Conservation (phyloP, 2,329 filamentous ascomycete species). For the Fusarium albidum region DNA sequence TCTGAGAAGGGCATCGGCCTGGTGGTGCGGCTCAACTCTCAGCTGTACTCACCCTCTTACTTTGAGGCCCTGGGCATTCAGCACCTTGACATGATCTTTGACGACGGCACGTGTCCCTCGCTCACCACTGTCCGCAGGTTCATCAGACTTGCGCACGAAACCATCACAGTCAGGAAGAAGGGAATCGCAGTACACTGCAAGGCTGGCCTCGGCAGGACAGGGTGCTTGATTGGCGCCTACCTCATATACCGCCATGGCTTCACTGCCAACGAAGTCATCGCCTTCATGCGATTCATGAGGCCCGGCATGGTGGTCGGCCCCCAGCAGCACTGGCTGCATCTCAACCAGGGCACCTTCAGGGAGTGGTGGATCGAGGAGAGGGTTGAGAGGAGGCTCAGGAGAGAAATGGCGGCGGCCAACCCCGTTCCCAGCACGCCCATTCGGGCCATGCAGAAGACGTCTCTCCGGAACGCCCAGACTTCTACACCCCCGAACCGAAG, state of each 20-base stretch:
- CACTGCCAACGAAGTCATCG: constrained; percentile 95
- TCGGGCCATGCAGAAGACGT: constrained; percentile 67
- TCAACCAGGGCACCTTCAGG: constrained; percentile 96
- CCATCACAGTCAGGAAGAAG: constrained; percentile 89
- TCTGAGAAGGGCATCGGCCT: constrained; percentile 86
- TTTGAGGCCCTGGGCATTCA: constrained; percentile 95
- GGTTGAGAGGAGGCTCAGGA: constrained; percentile 72
- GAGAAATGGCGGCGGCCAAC: constrained; percentile 62
- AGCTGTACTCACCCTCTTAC: constrained; percentile 95
- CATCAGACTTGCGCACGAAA: constrained; percentile 92
- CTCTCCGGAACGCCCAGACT: constrained; percentile 70
- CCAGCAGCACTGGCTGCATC: constrained; percentile 97
- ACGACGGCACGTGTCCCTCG: constrained; percentile 94
- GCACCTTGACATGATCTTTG: constrained; percentile 99
- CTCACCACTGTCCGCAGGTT: constrained; percentile 92
- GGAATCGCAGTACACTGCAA: constrained; percentile 99
- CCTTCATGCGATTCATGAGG: constrained; percentile 99
- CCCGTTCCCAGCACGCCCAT: constrained; percentile 66
- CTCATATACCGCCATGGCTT: constrained; percentile 97
- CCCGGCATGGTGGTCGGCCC: constrained; percentile 99
- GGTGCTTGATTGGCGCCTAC: constrained; percentile 96
- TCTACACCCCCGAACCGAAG: constrained; percentile 87
- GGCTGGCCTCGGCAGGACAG: constrained; percentile 92
- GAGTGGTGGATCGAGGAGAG: constrained; percentile 98
- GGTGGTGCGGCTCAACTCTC: constrained; percentile 94